Conservation (phyloP, 345 rosid genomes). For the Dipteronia dyeriana region DNA sequence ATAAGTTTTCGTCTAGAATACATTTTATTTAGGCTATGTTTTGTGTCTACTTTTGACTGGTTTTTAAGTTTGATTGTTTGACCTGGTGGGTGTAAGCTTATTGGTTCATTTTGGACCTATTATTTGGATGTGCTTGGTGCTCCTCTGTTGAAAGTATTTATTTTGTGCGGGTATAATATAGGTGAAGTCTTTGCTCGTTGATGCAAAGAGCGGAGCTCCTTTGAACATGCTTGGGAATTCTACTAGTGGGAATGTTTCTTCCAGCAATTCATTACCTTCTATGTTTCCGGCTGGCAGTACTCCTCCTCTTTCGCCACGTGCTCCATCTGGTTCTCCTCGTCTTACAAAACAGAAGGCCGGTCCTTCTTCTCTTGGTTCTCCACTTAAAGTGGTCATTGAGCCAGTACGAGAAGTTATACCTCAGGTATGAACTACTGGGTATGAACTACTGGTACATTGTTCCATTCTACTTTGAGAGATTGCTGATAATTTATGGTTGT, state of each 20-base stretch:
- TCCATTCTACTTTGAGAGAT: neutral
- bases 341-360: conserved; percentile 67
- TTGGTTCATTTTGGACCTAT: conserved; percentile 5
- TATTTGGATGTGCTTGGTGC: neutral
- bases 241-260: conserved; percentile 52
- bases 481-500: neutral
- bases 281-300: conserved; percentile 94
- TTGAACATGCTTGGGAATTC: conserved; percentile 67
- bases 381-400: conserved; percentile 74
- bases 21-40: neutral
- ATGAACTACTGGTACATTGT: conserved; percentile 5
- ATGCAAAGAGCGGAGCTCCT: conserved; percentile 76
- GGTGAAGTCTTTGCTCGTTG: conserved; percentile 75
- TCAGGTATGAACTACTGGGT: conserved; percentile 68
- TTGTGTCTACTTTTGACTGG: neutral
- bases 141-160: neutral
- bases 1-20: neutral
- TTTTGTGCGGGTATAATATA: conserved; percentile 21
- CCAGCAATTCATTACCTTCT: conserved; percentile 77
- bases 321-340: conserved; percentile 91
- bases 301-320: conserved; percentile 96
- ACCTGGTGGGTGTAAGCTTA: neutral
- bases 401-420: conserved; percentile 83
- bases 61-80: neutral
- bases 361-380: conserved; percentile 83